These are phyloP conservation scores for Fagopyrum esculentum DNA, from an alignment of 148 eudicot species.

Conservation along the genomic window DNA sequence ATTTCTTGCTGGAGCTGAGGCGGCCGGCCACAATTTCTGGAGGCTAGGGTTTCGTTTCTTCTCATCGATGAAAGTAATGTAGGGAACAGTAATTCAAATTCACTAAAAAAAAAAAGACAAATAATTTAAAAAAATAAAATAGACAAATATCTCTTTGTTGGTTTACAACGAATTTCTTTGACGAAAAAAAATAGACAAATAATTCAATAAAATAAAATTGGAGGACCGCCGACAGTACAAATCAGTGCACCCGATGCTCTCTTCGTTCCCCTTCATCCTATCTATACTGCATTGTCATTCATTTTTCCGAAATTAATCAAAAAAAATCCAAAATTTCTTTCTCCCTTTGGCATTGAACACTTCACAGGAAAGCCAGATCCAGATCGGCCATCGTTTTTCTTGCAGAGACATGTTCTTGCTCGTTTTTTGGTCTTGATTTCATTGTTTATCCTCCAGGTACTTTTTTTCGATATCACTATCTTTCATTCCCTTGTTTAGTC, in stretches of 20 bases:
- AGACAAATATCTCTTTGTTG: neutral
- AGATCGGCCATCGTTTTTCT: neutral
- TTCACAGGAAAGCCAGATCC: slow-evolving; percentile 4
- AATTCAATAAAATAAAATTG: neutral
- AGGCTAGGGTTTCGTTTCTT: too few relatives aligned
- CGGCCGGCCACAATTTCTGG: too few relatives aligned
- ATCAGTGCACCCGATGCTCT: neutral
- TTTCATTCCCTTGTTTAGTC: neutral
- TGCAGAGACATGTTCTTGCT: neutral
- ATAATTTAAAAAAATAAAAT: too few relatives aligned
- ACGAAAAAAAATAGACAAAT: neutral
- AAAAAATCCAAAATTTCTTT: neutral
- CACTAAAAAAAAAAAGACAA: too few relatives aligned
- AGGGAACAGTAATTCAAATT: too few relatives aligned
- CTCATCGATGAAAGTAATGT: too few relatives aligned
- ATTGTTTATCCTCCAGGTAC: neutral
- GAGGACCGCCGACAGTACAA: slow-evolving; percentile 2
- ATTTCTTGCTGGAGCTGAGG: too few relatives aligned
- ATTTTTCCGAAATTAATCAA: neutral
- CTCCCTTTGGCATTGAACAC: neutral
- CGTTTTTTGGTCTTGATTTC: neutral
- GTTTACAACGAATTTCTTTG: neutral
- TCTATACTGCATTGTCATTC: neutral
- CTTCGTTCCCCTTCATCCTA: neutral
- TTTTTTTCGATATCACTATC: neutral